Base-by-base conservation (phyloP, 2,329 filamentous ascomycete species). In the Coleophoma eucalyptorum region DNA sequence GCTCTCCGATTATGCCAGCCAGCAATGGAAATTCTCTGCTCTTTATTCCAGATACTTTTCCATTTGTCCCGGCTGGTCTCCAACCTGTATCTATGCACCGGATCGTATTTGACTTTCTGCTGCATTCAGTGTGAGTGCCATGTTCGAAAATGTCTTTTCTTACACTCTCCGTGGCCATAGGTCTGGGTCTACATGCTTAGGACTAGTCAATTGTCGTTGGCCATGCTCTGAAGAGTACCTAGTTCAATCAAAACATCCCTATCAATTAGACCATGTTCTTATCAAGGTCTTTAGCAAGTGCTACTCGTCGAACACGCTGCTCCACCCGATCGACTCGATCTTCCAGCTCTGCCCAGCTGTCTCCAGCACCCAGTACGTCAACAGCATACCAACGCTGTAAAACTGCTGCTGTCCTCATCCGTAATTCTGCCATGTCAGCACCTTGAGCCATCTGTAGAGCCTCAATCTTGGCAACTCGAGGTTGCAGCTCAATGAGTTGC, bases 261-360 rank as follows among this genome's bases (percentile, higher is more conserved):
- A 26, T 26, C 26, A 8, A 7, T 61, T 53, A 57, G 10, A 55
- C 45, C 47, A 59, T 51, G 2, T 50, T 53, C 46, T 58, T 50
- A 26, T 64, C 59, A 20, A 54, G 34, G 37, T 50, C 49, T 48
- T 50, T 62, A 16, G 57, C 55, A 20, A 56, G 34, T 18, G 53
- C 49, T 19, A 54, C 55, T 20, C 60, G 52, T 18, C 60, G 55
- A 12, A 65, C 50, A 33, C 53, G 56, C 50, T 59, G 60, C 49
- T 67, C 65, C 5, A 63, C 58, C 16, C 52, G 51, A 26, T 57
- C 59, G 32, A 67, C 55, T 48, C 64, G 54, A 31, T 57, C 61
- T 48, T 65, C 64, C 21, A 66, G 35, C 21, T 65, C 62, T 19
- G 65, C 65, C 65, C 64, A 67, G 19, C 38, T 57, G n/a, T 67